Base-by-base conservation (phyloP, 2,329 filamentous ascomycete species). In the Sporothrix curviconia region DNA sequence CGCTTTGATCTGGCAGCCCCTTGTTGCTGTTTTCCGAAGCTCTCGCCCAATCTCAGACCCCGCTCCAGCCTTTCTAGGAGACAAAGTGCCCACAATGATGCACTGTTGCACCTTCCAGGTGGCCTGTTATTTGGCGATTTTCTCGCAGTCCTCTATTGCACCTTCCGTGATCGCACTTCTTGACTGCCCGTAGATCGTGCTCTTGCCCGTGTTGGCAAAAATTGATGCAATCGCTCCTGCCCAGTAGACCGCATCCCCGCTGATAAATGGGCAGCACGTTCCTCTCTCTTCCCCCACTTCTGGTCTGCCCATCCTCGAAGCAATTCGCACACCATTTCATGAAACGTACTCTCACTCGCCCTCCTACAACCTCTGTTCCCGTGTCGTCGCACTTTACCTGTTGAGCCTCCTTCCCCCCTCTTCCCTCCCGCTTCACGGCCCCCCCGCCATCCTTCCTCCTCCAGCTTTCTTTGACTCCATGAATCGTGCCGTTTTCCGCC, bases 401-500 rank as follows among this genome's bases (percentile, higher is more conserved):
- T n/a, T n/a, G n/a, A n/a, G n/a, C n/a, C 39, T 40, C 47, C 9
- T 7, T 24, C 37, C 15, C 37, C 12, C 15, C 37, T 32, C 50
- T 19, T 25, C 37, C 14, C 30, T 14, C 32, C 24, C 42, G 58
- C 64, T 46, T 39, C 22, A 22, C 39, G 42, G 24, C 36, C 40
- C 32, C 19, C 32, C 40, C n/a, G 19, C 15, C 36, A 63, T 59
- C 60, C 46, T 34, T 53, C 60, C 51, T 52, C 7, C 7, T 7
- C 15, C 6, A 19, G 17, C 17, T 3, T 36, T 14, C 34, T 58
- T 22, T n/a, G n/a, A n/a, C n/a, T n/a, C n/a, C 58, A 60, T 61
- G 53, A 49, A 56, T 59, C 61, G 51, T 56, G 59, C 61, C 58
- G 52, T 51, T 58, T 54, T 24, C 53, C 53, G 58, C 24, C 34